Conservation (phyloP, 768 basidiomycete species). For the Pleurotus citrinopileatus region DNA sequence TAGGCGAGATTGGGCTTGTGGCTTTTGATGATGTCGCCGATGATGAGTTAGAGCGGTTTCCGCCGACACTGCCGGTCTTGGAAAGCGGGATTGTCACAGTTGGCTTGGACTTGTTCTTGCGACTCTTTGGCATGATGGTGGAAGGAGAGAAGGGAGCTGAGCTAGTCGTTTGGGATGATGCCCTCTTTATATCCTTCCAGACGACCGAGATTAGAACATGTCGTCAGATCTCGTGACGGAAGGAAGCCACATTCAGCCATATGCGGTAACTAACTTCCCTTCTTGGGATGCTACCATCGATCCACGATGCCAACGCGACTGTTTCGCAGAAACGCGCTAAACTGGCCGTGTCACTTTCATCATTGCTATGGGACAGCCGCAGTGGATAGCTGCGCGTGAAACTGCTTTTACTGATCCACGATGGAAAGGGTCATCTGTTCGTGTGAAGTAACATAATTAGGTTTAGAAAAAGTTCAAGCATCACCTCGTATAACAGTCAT, state of each 20-base stretch:
- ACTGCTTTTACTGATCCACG: no score
- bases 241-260: background rate
- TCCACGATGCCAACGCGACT: background rate
- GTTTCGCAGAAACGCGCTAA: background rate
- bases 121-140: conserved; percentile 17
- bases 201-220: background rate
- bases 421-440: no score
- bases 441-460: no score
- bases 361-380: background rate
- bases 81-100: conserved; percentile 15
- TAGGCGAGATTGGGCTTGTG: conserved; percentile 53
- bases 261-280: conserved; percentile 4
- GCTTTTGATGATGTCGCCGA: conserved; percentile 21
- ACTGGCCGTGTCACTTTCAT: background rate
- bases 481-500: no score
- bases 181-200: conserved; percentile 4
- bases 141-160: conserved; percentile 1
- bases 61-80: conserved; percentile 8
- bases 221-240: conserved; percentile 4
- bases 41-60: conserved; percentile 19
- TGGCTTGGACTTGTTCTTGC: conserved; percentile 17
- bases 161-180: conserved; percentile 6
- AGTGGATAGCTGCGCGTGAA: background rate
- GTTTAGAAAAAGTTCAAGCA: no score
- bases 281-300: background rate